phyloP scores from a whole-genome alignment of 2,329 filamentous ascomycete species.

The Camptophora hylomeconis region DNA sequence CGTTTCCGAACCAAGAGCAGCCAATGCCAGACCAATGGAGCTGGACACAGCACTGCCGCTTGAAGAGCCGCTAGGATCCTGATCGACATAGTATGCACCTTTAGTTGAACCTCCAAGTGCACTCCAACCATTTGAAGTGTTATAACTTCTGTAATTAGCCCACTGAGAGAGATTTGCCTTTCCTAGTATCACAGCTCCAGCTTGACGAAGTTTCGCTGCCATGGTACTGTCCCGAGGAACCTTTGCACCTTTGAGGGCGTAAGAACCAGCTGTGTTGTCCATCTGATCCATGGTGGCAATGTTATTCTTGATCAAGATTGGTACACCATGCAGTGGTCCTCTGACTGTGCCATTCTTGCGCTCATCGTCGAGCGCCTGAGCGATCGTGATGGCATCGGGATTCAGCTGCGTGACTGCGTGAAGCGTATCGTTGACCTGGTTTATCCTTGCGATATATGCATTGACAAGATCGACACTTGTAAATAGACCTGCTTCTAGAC shows the following conservation, averaged over 20 bases:
- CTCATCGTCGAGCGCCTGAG: constrained; percentile 34
- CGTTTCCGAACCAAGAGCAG: constrained; percentile 50
- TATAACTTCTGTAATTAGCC: constrained; percentile 48
- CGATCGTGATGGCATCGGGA: constrained; percentile 40
- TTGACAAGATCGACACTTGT: constrained; percentile 45
- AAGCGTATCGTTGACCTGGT: constrained; percentile 39
- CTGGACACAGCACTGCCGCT: constrained; percentile 49
- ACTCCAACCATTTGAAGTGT: constrained; percentile 48
- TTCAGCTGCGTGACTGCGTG: constrained; percentile 43
- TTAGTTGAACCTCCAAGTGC: constrained; percentile 49
- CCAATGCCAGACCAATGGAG: constrained; percentile 46
- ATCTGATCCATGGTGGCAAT: constrained; percentile 51
- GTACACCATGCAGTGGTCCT: constrained; percentile 50
- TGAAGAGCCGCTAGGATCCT: constrained; percentile 50
- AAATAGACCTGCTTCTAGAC: constrained; percentile 37
- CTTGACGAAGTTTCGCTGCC: constrained; percentile 44
- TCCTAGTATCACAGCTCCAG: constrained; percentile 52
- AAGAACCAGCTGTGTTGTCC: constrained; percentile 54
- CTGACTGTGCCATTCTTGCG: constrained; percentile 33
- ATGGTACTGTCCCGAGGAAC: constrained; percentile 46
- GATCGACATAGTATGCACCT: constrained; percentile 47
- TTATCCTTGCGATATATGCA: constrained; percentile 37
- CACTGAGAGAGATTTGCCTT: constrained; percentile 55
- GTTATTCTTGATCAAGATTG: constrained; percentile 54
- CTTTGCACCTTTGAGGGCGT: constrained; percentile 46